A percentile compares a stretch with the other conserved stretches of the same genome.
These are phyloP conservation scores for Sporothrix protearum DNA, from an alignment of 2,329 filamentous ascomycete genomes.

Conservation along the genomic window DNA sequence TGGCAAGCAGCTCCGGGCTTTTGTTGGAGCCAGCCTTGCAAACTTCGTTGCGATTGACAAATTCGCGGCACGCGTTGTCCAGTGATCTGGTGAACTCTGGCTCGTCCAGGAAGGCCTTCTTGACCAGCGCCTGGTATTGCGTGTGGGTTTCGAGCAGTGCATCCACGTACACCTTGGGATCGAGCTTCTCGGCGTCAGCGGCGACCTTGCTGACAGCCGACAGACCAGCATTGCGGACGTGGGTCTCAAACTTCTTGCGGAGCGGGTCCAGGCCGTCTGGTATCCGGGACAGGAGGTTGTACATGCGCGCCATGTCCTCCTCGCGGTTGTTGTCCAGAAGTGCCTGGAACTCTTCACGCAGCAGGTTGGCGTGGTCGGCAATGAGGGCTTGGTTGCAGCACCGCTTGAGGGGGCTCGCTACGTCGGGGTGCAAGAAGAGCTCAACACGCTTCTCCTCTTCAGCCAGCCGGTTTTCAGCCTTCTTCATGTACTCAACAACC, in stretches of 20 bases:
- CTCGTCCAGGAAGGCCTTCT: conserved; percentile 89
- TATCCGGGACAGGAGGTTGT: conserved; percentile 82
- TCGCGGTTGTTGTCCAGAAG: conserved; percentile 91
- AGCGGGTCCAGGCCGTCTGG: conserved; percentile 88
- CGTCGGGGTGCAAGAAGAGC: conserved; percentile 88
- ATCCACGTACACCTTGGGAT: conserved; percentile 96
- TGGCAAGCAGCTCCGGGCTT: conserved; percentile 89
- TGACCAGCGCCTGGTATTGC: conserved; percentile 86
- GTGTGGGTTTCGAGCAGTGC: conserved; percentile 91
- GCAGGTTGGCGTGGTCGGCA: conserved; percentile 75
- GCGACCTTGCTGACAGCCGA: conserved; percentile 88
- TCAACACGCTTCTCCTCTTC: conserved; percentile 94
- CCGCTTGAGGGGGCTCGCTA: conserved; percentile 77
- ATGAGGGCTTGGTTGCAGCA: conserved; percentile 87
- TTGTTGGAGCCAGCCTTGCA: conserved; percentile 92
- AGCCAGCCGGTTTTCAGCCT: conserved; percentile 81
- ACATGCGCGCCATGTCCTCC: conserved; percentile 96
- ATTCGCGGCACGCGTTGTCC: conserved; percentile 95
- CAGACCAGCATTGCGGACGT: conserved; percentile 85
- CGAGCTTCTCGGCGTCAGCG: conserved; percentile 80
- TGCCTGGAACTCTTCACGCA: conserved; percentile 93
- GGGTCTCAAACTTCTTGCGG: conserved; percentile 80
- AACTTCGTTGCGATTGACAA: conserved; percentile 95
- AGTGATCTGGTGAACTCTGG: conserved; percentile 94
- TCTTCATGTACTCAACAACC: conserved; percentile 99